Percentiles rank a stretch among this genome's conserved stretches.
Conservation (phyloP, 345 rosid genomes). For the Streptanthus diversifolius region DNA sequence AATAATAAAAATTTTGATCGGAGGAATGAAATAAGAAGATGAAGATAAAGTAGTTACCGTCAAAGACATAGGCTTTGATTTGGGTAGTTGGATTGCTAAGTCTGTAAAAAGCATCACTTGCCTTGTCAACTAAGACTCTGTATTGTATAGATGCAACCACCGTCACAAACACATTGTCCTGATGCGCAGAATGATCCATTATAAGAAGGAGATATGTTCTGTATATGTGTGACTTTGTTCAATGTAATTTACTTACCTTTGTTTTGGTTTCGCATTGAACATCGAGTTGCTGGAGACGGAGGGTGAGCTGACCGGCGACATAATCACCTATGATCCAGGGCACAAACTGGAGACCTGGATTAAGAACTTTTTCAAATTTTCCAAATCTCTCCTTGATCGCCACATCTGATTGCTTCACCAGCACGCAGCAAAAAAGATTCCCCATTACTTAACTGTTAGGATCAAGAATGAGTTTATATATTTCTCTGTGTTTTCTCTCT, state of each 20-base stretch:
- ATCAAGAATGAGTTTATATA: background rate
- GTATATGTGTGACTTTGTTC: background rate
- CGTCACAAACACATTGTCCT: constrained; percentile 61
- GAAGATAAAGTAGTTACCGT: constrained; percentile 32
- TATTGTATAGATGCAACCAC: constrained; percentile 59
- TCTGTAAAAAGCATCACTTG: constrained; percentile 58
- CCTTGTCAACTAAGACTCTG: constrained; percentile 47
- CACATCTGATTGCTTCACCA: constrained; percentile 59
- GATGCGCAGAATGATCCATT: background rate
- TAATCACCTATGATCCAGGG: constrained; percentile 62
- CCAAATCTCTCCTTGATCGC: constrained; percentile 65
- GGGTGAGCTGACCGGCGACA: constrained; percentile 50
- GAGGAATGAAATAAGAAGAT: background rate
- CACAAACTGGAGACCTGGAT: constrained; percentile 60
- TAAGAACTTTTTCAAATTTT: constrained; percentile 48
- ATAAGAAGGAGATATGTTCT: background rate
- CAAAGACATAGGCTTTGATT: constrained; percentile 59
- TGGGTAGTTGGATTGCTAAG: constrained; percentile 50
- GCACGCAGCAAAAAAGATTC: constrained; percentile 48
- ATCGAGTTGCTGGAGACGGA: constrained; percentile 63
- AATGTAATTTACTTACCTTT: constrained; percentile 35
- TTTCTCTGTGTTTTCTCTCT: background rate
- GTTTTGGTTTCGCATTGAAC: constrained; percentile 72
- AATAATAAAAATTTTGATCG: background rate
- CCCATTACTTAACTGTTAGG: constrained; percentile 41